A percentile compares a stretch with the other conserved stretches of the same genome.
Conservation (phyloP, 2,329 filamentous ascomycete genomes). For the Ascochyta viciae-villosae region DNA sequence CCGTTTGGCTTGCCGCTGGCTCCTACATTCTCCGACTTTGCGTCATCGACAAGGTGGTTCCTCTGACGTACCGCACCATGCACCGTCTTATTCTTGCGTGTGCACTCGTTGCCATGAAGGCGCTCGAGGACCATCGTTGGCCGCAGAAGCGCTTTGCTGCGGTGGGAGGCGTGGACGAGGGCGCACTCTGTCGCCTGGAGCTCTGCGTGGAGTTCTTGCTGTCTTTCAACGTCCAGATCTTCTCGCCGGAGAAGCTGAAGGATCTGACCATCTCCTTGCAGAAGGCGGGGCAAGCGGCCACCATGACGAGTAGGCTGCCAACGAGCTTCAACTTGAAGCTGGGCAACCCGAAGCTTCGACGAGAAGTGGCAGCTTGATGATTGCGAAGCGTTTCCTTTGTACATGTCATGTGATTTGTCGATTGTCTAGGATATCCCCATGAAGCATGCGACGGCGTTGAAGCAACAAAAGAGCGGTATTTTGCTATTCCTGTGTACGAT, state of each 20-base stretch:
- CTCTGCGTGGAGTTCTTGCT: constrained; percentile 68
- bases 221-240: constrained; percentile 51
- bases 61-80: constrained; percentile 82
- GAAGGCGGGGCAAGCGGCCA: constrained; percentile 49
- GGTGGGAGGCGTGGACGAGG: constrained; percentile 85
- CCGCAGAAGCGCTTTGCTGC: constrained; percentile 82
- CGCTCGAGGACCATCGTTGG: constrained; percentile 90
- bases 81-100: constrained; percentile 86
- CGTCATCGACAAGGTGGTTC: constrained; percentile 74
- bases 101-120: constrained; percentile 89
- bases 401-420: constrained; percentile 23
- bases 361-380: constrained; percentile 23
- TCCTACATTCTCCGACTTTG: constrained; percentile 86
- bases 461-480: constrained; percentile 23
- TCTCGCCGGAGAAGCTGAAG: constrained; percentile 43
- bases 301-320: constrained; percentile 43
- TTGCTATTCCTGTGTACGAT: constrained; percentile 7
- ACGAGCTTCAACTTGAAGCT: constrained; percentile 44
- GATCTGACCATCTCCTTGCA: constrained; percentile 46
- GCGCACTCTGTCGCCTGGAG: constrained; percentile 83
- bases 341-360: constrained; percentile 34
- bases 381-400: constrained; percentile 8
- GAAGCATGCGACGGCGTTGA: constrained; percentile 35
- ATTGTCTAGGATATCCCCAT: constrained; percentile 32
- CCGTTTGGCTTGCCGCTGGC: constrained; percentile 88